phyloP scores from a whole-genome alignment of 345 rosid genomes.

The Citrus unshiu region DNA sequence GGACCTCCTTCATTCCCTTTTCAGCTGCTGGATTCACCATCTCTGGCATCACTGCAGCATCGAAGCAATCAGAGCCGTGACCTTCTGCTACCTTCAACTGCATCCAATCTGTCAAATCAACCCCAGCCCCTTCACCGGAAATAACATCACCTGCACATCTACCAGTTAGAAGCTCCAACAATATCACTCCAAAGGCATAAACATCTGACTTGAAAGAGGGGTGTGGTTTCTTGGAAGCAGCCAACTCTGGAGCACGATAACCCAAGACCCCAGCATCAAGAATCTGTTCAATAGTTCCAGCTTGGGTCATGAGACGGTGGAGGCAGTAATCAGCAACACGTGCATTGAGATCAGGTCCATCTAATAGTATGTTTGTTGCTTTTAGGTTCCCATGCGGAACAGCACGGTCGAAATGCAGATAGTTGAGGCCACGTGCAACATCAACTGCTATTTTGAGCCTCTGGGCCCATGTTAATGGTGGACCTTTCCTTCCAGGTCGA shows the following conservation, averaged over 20 bases:
- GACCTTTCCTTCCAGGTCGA: conserved; percentile 93
- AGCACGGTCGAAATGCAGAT: conserved; percentile 96
- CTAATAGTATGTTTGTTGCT: conserved; percentile 77
- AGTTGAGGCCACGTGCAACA: conserved; percentile 98
- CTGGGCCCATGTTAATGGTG: conserved; percentile 74
- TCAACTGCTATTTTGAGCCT: conserved; percentile 91
- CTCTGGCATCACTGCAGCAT: conserved; percentile 52
- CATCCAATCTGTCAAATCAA: conserved; percentile 86
- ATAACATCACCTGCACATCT: conserved; percentile 94
- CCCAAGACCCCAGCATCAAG: conserved; percentile 93
- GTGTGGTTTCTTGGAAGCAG: conserved; percentile 80
- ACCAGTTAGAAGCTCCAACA: conserved; percentile 80
- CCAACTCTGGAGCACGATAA: conserved; percentile 91
- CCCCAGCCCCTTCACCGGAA: conserved; percentile 71
- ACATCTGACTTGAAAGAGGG: conserved; percentile 97
- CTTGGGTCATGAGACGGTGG: conserved; percentile 94
- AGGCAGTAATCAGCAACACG: conserved; percentile 96
- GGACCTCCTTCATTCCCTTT: conserved; percentile 91
- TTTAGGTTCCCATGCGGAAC: conserved; percentile 96
- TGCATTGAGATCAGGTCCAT: conserved; percentile 89
- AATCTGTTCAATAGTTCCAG: conserved; percentile 89
- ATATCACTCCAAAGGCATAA: conserved; percentile 83
- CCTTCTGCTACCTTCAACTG: conserved; percentile 66
- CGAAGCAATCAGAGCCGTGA: conserved; percentile 64
- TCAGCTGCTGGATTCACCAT: conserved; percentile 55